Base-by-base conservation (phyloP, 2,329 filamentous ascomycete species). In the Exophiala sp. region DNA sequence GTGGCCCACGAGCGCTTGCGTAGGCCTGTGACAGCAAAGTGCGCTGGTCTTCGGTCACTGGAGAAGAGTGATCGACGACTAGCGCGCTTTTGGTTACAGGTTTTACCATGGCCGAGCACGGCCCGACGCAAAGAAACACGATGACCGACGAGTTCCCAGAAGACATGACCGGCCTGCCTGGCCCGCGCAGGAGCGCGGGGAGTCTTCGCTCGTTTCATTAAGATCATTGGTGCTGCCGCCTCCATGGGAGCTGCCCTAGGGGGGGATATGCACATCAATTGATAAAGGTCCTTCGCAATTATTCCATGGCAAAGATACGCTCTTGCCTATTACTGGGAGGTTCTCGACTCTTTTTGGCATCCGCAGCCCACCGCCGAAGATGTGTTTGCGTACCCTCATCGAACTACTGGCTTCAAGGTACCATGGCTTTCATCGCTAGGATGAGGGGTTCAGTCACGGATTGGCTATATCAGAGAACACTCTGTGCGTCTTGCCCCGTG, bases 51-150 rank as follows among this genome's bases (percentile, higher is more conserved):
- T 16, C 14, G 34, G 7, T 7, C 34, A 2, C 11, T 42, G 32
- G 34, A 41, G 30, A 41, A 45, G 38, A 44, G 30, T 41, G 35
- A 37, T 46, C 37, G 19, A 24, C n/a, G n/a, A n/a, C n/a, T n/a
- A 38, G 40, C 22, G 41, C 27, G 47, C 14, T 24, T 27, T 37
- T 19, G 9, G 19, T 18, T 29, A 2, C 35, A 41, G 40, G 45
- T 42, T 44, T 52, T 52, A 46, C 35, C 45, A 41, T 14, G 45
- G 19, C 32, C 39, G 43, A 40, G 13, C 45, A 45, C 29, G 41
- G 45, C 23, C 16, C 23, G 35, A 48, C 43, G 41, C 37, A 34
- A 38, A 23, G 48, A 48, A 30, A 22, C 19, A 27, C 22, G 23
- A 34, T 29, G 39, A 43, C 29, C 34, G 13, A 49, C 39, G 40